Evolutionary conservation across 345 rosid genomes (phyloP), one percentile per base, ranked within the genome.

Genomic region (Ceriops decandra): DNA sequence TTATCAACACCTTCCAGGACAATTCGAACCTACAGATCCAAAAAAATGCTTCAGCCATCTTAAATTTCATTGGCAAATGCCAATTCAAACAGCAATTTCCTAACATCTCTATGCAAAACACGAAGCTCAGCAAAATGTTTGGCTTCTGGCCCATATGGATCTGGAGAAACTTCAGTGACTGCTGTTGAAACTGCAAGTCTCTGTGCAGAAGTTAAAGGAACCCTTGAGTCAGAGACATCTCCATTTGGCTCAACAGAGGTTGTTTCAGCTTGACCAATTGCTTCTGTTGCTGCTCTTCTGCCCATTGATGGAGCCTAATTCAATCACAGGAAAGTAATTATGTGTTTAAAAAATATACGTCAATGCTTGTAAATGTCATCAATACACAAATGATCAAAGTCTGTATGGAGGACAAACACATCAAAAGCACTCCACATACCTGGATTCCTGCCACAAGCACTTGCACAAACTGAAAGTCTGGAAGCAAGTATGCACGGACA

Each of bases 1-100:
- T 92, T 90, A 83, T 95, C 99, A 70, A 87, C 95, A 33, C 98
- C 98, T 86, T 95, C 99, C 67, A 95, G 83, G 66, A 95, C 97
- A 74, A 95, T 85, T 30, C 99, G 97, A 32, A 95, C 99, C 99
- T 95, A 70, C 57, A 76, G 75, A 76, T 30, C 49, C 52, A 62
- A 56, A 59, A 9, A 56, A 21, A 60, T 24, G 27, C 59, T 56
- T 27, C 11, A 56, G 19, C 16, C 16, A 56, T 24, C 31, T 24
- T 24, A 56, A 21, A 56, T 6, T 56, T 56, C 59, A 56, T 5
- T 11, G 59, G 6, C 2, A 56, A 21, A 33, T 22, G 13, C 31
- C 15, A 47, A 51, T 15, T 57, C 16, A 59, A 32, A 65, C 16
- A 64, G 38, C 22, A 42, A 10, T 68, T 70, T 60, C 63, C 87